Conservation (phyloP, 306 rosid species). For the Mimosa bimucronata region DNA sequence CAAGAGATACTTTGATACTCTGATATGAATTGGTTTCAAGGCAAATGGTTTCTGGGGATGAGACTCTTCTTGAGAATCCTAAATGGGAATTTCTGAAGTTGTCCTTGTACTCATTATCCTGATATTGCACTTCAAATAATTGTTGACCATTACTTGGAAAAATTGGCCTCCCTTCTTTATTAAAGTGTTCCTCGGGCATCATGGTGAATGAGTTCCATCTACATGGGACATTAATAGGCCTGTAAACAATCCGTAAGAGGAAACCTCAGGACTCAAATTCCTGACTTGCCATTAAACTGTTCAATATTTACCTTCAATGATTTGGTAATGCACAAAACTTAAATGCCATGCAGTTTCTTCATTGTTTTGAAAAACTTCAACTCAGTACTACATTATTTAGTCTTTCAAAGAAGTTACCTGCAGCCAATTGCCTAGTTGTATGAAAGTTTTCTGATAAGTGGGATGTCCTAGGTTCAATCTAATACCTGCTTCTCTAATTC, state of each 20-base stretch:
- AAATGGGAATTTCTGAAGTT: slow-evolving; percentile 50
- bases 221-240: slow-evolving; percentile 70
- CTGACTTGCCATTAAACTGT: neutral
- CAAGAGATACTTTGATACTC: slow-evolving; percentile 55
- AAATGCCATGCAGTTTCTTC: neutral
- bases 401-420: neutral
- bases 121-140: slow-evolving; percentile 46
- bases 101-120: slow-evolving; percentile 51
- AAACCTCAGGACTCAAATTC: slow-evolving; percentile 24
- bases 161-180: slow-evolving; percentile 50
- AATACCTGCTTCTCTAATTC: neutral
- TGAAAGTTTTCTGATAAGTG: too few relatives aligned
- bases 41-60: slow-evolving; percentile 77
- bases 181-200: slow-evolving; percentile 52
- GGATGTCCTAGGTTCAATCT: too few relatives aligned
- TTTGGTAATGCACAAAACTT: neutral
- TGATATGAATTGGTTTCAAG: slow-evolving; percentile 61
- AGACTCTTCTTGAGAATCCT: slow-evolving; percentile 61
- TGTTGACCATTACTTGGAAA: slow-evolving; percentile 40
- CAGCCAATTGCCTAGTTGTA: too few relatives aligned
- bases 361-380: neutral
- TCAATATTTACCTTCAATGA: slow-evolving; percentile 3
- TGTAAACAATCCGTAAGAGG: slow-evolving; percentile 43
- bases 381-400: too few relatives aligned
- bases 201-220: slow-evolving; percentile 63